A percentile compares a stretch with the other conserved stretches of the same genome.
These are phyloP conservation scores for Esteya vermicola DNA, from an alignment of 2,329 filamentous ascomycete species.

Conservation along the genomic window DNA sequence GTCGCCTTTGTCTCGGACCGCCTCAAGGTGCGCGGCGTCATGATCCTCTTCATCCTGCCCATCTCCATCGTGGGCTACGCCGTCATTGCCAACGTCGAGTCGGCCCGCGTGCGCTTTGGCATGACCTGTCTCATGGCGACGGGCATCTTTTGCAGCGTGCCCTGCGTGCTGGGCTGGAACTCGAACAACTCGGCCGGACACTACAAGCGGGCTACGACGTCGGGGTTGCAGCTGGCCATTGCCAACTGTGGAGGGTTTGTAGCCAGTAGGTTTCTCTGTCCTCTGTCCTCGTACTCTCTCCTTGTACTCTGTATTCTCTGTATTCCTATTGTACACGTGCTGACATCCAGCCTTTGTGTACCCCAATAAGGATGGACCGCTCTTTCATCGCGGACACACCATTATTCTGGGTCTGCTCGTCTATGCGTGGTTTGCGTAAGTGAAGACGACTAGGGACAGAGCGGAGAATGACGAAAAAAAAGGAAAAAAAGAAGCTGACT, in stretches of 20 bases:
- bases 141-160: conserved; percentile 49
- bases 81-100: conserved; percentile 41
- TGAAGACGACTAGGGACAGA: conserved; percentile 10
- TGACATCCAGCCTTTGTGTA: conserved; percentile 18
- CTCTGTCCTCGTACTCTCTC: neutral
- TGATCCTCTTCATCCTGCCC: conserved; percentile 50
- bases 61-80: conserved; percentile 53
- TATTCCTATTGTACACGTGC: neutral
- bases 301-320: neutral
- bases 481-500: too few species aligned
- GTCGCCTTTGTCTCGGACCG: conserved; percentile 45
- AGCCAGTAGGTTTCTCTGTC: conserved; percentile 17
- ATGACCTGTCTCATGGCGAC: conserved; percentile 57
- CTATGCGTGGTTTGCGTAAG: conserved; percentile 50
- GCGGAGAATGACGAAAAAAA: too few species aligned
- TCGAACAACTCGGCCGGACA: conserved; percentile 55
- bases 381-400: conserved; percentile 46
- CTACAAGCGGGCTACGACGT: conserved; percentile 55
- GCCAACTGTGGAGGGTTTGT: conserved; percentile 56
- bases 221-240: conserved; percentile 49
- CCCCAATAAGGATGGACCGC: conserved; percentile 37
- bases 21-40: conserved; percentile 40
- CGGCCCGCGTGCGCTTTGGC: conserved; percentile 40
- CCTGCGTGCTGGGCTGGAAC: conserved; percentile 49
- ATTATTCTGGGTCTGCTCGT: conserved; percentile 45